A percentile compares a stretch with the other conserved stretches of the same genome.
These are phyloP conservation scores for Carex kokanica DNA, from an alignment of 176 grass and related monocot species.

Conservation along the genomic window DNA sequence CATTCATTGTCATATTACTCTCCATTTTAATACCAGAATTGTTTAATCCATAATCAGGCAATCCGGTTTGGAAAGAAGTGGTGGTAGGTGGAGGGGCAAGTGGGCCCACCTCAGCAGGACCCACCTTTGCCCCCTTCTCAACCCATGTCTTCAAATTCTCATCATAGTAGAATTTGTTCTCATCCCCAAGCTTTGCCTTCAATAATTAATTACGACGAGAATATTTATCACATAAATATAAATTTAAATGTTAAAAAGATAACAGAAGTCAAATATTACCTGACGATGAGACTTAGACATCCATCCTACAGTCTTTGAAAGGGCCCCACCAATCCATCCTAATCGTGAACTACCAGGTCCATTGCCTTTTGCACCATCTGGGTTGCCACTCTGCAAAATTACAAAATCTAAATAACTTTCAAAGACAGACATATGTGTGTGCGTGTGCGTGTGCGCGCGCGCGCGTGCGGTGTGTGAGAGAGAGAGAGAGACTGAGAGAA, in stretches of 20 bases:
- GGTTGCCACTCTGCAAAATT: constrained; percentile 45
- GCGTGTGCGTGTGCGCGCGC: background rate
- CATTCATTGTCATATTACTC: constrained; percentile 35
- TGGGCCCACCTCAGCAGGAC: constrained; percentile 57
- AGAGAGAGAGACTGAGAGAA: constrained; percentile 20
- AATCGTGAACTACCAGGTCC: constrained; percentile 60
- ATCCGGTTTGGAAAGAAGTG: constrained; percentile 60
- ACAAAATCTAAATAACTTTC: constrained; percentile 14
- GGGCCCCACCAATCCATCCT: constrained; percentile 67
- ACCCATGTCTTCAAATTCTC: constrained; percentile 95
- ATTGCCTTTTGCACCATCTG: constrained; percentile 44
- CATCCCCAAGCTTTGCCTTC: constrained; percentile 88
- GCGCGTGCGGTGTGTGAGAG: background rate
- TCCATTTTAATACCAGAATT: constrained; percentile 36
- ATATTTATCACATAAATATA: constrained; percentile 16
- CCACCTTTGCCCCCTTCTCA: constrained; percentile 71
- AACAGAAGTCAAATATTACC: constrained; percentile 42
- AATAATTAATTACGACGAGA: constrained; percentile 25
- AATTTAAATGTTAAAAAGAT: background rate
- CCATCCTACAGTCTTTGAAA: constrained; percentile 82
- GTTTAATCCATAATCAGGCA: constrained; percentile 57
- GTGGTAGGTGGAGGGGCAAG: constrained; percentile 77
- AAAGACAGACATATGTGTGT: constrained; percentile 6
- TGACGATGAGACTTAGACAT: constrained; percentile 69
- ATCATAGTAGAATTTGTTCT: constrained; percentile 97